A percentile compares a stretch with the other conserved stretches of the same genome.
phyloP scores from a whole-genome alignment of 768 basidiomycete genomes.

The Galerina marginata region DNA sequence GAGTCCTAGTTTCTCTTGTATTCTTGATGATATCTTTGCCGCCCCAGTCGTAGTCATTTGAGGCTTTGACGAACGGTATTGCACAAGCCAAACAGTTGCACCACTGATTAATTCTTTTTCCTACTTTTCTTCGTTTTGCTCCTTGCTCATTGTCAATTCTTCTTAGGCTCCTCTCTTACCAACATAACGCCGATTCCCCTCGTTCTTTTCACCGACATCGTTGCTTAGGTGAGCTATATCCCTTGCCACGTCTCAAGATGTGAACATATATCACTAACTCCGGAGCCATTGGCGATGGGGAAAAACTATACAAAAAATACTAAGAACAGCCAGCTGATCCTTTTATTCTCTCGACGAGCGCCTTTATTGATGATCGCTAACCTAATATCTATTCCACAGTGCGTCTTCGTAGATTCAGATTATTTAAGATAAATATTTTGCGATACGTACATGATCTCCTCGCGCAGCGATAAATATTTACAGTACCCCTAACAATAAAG shows the following conservation, averaged over 20 bases:
- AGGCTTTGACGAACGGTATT: constrained; percentile 68
- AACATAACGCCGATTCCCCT: no score
- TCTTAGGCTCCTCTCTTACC: background rate
- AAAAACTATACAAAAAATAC: constrained; percentile 49
- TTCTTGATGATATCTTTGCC: constrained; percentile 70
- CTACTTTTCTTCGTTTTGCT: constrained; percentile 1
- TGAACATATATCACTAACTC: constrained; percentile 48
- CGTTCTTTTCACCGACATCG: no score
- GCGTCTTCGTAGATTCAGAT: background rate
- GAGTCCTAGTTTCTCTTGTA: constrained; percentile 17
- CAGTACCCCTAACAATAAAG: constrained; percentile 4
- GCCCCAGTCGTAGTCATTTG: constrained; percentile 72
- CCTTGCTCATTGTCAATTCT: background rate
- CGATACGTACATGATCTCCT: no score
- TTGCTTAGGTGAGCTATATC: constrained; percentile 15
- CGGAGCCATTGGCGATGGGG: constrained; percentile 53
- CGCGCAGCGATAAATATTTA: background rate
- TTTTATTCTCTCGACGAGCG: background rate
- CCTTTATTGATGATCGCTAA: background rate
- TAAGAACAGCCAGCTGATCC: constrained; percentile 70
- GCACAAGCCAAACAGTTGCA: constrained; percentile 77
- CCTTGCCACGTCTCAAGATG: constrained; percentile 40
- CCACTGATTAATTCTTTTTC: constrained; percentile 49
- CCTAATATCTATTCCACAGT: background rate
- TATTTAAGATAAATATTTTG: no score